A percentile compares a stretch with the other conserved stretches of the same genome.
Evolutionary conservation across 352 stramenopile species (phyloP).

Genomic region (Aphanomyces invadans): DNA sequence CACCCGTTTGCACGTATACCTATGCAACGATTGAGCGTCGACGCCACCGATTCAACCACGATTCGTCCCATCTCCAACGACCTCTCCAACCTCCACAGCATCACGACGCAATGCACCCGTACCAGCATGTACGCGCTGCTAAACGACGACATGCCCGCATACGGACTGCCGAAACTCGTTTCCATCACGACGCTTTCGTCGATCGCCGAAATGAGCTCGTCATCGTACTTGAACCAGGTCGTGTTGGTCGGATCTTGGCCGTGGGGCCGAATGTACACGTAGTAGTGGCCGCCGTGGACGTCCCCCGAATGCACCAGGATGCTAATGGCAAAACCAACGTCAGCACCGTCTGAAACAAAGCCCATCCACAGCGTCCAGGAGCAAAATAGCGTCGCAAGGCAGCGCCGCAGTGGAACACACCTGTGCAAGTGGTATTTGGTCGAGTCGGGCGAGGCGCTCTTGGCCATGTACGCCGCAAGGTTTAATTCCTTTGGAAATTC

Average conservation of each 20-base stretch:
- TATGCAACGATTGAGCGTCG: neutral
- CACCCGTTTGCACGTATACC: constrained; percentile 19
- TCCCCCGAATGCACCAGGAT: constrained; percentile 81
- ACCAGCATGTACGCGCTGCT: constrained; percentile 84
- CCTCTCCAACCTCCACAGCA: too few species aligned
- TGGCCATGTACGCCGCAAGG: constrained; percentile 55
- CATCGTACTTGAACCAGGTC: constrained; percentile 80
- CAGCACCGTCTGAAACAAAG: too few species aligned
- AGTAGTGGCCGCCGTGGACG: constrained; percentile 83
- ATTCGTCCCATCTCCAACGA: neutral
- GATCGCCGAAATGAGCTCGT: constrained; percentile 73
- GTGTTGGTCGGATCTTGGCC: constrained; percentile 41
- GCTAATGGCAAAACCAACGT: too few species aligned
- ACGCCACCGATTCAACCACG: neutral
- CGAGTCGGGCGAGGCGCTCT: constrained; percentile 16
- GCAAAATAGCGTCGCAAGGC: too few species aligned
- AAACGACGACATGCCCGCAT: constrained; percentile 29
- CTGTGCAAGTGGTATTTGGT: constrained; percentile 20
- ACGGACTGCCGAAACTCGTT: constrained; percentile 50
- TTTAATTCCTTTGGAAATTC: constrained; percentile 72
- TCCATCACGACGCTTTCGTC: constrained; percentile 67
- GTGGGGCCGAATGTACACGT: constrained; percentile 77
- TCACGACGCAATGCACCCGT: neutral
- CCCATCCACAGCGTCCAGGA: constrained; percentile 12
- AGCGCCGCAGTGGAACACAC: too few species aligned